phyloP scores from a whole-genome alignment of 495 filamentous ascomycete genomes.

The Lasiosphaeria hispida region DNA sequence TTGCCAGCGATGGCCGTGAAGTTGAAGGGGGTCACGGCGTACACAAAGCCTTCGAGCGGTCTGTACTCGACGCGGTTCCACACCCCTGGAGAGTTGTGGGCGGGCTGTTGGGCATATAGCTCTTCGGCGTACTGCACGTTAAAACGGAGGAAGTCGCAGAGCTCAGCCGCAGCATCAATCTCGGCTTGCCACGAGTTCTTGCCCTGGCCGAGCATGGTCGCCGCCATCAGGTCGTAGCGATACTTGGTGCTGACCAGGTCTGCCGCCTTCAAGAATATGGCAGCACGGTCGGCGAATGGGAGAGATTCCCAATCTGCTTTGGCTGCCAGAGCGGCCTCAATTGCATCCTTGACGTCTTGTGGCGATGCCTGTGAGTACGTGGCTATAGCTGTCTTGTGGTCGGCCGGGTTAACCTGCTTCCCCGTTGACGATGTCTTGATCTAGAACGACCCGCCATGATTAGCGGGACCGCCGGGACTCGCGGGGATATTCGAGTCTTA shows the following conservation, averaged over 20 bases:
- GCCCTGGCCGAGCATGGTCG: slow-evolving; percentile 90
- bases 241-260: slow-evolving; percentile 87
- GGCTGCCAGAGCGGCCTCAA: slow-evolving; percentile 75
- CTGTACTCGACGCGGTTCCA: slow-evolving; percentile 85
- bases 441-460: slow-evolving; percentile 27
- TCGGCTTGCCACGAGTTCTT: slow-evolving; percentile 98
- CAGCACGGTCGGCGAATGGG: slow-evolving; percentile 86
- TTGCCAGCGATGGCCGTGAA: slow-evolving; percentile 86
- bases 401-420: slow-evolving; percentile 70
- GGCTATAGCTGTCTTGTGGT: slow-evolving; percentile 69
- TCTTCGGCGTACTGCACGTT: slow-evolving; percentile 87
- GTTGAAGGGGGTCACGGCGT: slow-evolving; percentile 84
- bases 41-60: slow-evolving; percentile 83
- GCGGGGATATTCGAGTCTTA: slow-evolving; percentile 29
- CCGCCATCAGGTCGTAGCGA: slow-evolving; percentile 87
- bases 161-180: slow-evolving; percentile 90
- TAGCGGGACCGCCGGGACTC: not conserved
- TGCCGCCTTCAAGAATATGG: slow-evolving; percentile 89
- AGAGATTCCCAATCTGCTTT: slow-evolving; percentile 77
- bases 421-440: slow-evolving; percentile 51
- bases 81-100: slow-evolving; percentile 69
- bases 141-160: slow-evolving; percentile 88
- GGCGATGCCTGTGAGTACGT: slow-evolving; percentile 73
- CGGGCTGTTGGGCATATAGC: slow-evolving; percentile 79
- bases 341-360: slow-evolving; percentile 69